Base-by-base conservation (phyloP, 2,329 filamentous ascomycete species). In the Diaporthe capsici region DNA sequence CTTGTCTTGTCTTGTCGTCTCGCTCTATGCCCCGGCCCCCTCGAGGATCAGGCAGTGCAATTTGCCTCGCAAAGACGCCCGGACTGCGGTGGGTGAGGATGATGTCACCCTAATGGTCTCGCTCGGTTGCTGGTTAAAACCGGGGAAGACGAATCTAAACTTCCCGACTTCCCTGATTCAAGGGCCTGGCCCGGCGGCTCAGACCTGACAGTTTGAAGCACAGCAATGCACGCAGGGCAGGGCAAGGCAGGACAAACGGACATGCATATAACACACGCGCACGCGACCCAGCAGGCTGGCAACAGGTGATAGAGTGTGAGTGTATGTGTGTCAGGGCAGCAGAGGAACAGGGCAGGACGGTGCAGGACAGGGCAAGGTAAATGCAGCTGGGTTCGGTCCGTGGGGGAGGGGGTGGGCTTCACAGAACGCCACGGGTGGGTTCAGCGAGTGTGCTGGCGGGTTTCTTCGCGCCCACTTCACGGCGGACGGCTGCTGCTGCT, bases 111-210 rank as follows among this genome's bases (percentile, higher is more conserved):
- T 13, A 53, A 28, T 12, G 31, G 65, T 53, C 47, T 68, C 65
- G 65, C 65, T 68, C 47, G 65, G 65, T 53, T 68, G 65, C 65
- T 53, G 65, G 31, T 34, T 53, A 68, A 68, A 53, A 68, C 65
- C 65, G 65, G 65, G 65, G 47, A 53, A 68, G 31, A 53, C 31
- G n/a, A 39, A 68, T 68, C 47, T 68, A 68, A 68, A 28, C 47
- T 55, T 68, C 65, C 65, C 39, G 65, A 10, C n/a, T 68, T 53
- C 65, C 65, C 65, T 39, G 65, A 68, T 25, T 68, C 47, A 68
- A 37, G 31, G 47, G 22, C 47, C 47, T 39, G 42, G 65, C 31
- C 65, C 12, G 44, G 63, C 65, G 31, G 65, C 34, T 53, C 22
- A 22, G 65, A 53, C 49, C 65, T 53, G 65, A 28, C 31, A n/a